phyloP scores from a whole-genome alignment of 805 yeast genomes.

The Yamadazyma phyllophila region DNA sequence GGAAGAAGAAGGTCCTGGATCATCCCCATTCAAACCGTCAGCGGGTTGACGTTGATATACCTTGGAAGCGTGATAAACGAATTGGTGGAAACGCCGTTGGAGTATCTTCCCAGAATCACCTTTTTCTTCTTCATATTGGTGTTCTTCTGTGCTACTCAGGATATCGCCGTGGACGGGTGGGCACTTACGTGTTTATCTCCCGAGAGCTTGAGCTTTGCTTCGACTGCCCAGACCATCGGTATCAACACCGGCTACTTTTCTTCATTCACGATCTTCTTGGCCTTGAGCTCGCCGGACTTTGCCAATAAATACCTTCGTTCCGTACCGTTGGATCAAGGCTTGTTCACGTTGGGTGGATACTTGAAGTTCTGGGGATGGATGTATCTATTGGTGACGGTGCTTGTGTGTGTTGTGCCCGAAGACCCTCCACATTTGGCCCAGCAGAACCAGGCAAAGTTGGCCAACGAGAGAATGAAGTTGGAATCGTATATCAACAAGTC shows the following conservation, averaged over 20 bases:
- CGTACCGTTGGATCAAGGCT: slow-evolving; percentile 59
- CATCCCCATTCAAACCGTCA: slow-evolving; percentile 83
- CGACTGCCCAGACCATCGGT: slow-evolving; percentile 97
- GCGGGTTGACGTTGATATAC: slow-evolving; percentile 62
- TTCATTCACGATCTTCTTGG: slow-evolving; percentile 87
- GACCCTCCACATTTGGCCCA: slow-evolving; percentile 54
- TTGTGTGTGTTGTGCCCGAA: slow-evolving; percentile 65
- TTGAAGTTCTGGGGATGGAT: slow-evolving; percentile 73
- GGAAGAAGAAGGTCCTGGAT: slow-evolving; percentile 95
- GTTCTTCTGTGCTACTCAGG: slow-evolving; percentile 93
- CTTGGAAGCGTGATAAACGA: slow-evolving; percentile 60
- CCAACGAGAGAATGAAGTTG: slow-evolving; percentile 25
- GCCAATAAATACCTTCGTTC: slow-evolving; percentile 79
- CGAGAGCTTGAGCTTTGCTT: slow-evolving; percentile 81
- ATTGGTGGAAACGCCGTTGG: slow-evolving; percentile 49
- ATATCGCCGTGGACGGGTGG: slow-evolving; percentile 99
- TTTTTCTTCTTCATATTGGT: slow-evolving; percentile 72
- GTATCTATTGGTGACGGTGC: slow-evolving; percentile 57
- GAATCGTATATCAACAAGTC: slow-evolving; percentile 26
- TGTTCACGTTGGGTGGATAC: slow-evolving; percentile 71
- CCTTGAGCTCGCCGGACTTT: slow-evolving; percentile 88
- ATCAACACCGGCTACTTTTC: slow-evolving; percentile 89
- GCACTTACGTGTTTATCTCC: slow-evolving; percentile 84
- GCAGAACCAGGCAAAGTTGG: slow-evolving; percentile 28
- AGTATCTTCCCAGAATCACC: slow-evolving; percentile 58